These are phyloP conservation scores for Lophiostoma macrostomum DNA, from an alignment of 495 filamentous ascomycete species.

Conservation along the genomic window DNA sequence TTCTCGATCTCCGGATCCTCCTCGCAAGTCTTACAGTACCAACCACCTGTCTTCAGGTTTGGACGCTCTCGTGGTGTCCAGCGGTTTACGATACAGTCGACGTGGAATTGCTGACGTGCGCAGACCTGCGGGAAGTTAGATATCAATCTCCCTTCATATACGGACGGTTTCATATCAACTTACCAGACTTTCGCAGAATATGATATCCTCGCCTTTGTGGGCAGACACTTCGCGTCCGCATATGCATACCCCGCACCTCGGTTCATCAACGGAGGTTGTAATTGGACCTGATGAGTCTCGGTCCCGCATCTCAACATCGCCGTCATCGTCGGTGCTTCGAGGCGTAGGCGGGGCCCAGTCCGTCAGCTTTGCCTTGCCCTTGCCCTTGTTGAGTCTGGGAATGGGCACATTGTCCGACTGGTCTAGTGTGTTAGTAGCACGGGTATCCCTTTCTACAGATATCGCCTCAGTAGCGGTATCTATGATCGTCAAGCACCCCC, in stretches of 20 bases:
- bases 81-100: conserved; percentile 5
- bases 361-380: not conserved
- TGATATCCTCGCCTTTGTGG: too few species aligned
- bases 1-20: not conserved
- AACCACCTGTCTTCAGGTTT: not conserved
- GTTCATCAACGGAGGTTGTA: not conserved
- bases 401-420: too few species aligned
- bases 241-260: too few species aligned
- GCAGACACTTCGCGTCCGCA: too few species aligned
- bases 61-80: not conserved
- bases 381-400: conserved; percentile 1
- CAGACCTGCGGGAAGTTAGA: not conserved
- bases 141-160: too few species aligned
- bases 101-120: not conserved
- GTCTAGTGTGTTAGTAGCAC: too few species aligned
- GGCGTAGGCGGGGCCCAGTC: not conserved
- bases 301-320: conserved; percentile 1
- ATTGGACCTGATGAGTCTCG: not conserved
- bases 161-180: too few species aligned
- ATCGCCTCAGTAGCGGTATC: too few species aligned
- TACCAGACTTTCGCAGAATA: too few species aligned
- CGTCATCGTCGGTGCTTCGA: not conserved
- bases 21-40: conserved; percentile 1
- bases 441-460: too few species aligned
- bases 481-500: too few species aligned